A percentile compares a stretch with the other conserved stretches of the same genome.
phyloP scores from a whole-genome alignment of 2,329 filamentous ascomycete genomes.

The Dactylella cylindrospora region DNA sequence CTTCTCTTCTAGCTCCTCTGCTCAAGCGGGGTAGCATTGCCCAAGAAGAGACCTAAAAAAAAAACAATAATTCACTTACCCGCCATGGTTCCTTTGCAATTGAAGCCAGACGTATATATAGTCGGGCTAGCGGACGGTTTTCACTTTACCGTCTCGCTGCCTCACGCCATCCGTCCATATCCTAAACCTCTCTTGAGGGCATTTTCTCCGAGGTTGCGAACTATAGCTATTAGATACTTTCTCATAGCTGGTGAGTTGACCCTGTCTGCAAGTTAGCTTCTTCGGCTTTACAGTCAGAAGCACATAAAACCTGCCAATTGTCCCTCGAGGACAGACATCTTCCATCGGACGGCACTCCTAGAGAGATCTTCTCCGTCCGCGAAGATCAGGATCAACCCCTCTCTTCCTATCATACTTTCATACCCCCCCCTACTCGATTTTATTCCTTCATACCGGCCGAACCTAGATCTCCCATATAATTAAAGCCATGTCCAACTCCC shows the following conservation, averaged over 20 bases:
- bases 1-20: too few relatives aligned
- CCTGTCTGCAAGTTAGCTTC: conserved; percentile 1
- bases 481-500: conserved; percentile 8
- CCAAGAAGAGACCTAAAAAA: too few relatives aligned
- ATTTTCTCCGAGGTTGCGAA: conserved; percentile 11
- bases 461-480: too few relatives aligned
- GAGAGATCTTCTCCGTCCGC: conserved; percentile 4
- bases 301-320: too few relatives aligned
- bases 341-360: too few relatives aligned
- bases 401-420: background rate
- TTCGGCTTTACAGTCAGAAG: background rate
- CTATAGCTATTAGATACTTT: background rate
- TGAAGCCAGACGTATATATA: conserved; percentile 42
- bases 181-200: conserved; percentile 5
- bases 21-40: too few relatives aligned
- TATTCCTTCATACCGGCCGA: too few relatives aligned
- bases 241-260: background rate
- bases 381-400: conserved; percentile 25
- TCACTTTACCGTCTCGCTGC: background rate
- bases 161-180: conserved; percentile 10
- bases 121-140: conserved; percentile 36
- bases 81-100: too few relatives aligned
- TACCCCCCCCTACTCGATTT: background rate
- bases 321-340: too few relatives aligned
- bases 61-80: too few relatives aligned